Conservation (phyloP, 495 filamentous ascomycete genomes). For the Lasiosphaeris hirsuta region DNA sequence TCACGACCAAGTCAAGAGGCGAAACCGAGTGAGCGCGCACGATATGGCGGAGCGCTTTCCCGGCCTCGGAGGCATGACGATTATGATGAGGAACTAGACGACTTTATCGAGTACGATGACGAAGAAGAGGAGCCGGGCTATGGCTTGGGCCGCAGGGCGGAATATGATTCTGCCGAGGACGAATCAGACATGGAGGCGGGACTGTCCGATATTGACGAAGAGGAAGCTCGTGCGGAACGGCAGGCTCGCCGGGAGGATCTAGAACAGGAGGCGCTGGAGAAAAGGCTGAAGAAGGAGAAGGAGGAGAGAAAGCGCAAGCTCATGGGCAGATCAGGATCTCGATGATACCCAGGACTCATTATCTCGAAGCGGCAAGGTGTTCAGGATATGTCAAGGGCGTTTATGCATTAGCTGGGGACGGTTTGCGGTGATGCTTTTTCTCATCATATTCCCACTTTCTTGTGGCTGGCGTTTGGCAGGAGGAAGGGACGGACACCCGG, state of each 20-base stretch:
- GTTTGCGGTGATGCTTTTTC: neutral
- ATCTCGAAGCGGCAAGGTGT: neutral
- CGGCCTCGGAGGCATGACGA: conserved; percentile 48
- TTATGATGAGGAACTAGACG: conserved; percentile 52
- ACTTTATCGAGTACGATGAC: conserved; percentile 54
- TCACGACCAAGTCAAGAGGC: conserved; percentile 18
- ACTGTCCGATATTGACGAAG: conserved; percentile 55
- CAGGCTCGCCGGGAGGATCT: conserved; percentile 51
- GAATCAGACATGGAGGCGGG: conserved; percentile 64
- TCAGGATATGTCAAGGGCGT: conserved; percentile 1
- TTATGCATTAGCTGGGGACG: neutral
- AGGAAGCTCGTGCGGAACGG: conserved; percentile 50
- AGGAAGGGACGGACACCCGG: conserved; percentile 17
- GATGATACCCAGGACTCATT: conserved; percentile 7
- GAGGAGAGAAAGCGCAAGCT: conserved; percentile 38
- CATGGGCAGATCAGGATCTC: conserved; percentile 17
- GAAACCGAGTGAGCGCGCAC: conserved; percentile 21
- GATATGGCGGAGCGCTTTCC: conserved; percentile 23
- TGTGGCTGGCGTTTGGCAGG: conserved; percentile 11
- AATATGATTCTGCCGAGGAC: conserved; percentile 32
- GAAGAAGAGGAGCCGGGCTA: conserved; percentile 42
- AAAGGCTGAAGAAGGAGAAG: conserved; percentile 43
- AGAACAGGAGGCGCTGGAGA: conserved; percentile 44
- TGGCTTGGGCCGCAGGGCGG: conserved; percentile 23
- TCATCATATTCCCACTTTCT: neutral